Base-by-base conservation (phyloP, 805 yeast species). In the Saccharomycopsis lassenensis region DNA sequence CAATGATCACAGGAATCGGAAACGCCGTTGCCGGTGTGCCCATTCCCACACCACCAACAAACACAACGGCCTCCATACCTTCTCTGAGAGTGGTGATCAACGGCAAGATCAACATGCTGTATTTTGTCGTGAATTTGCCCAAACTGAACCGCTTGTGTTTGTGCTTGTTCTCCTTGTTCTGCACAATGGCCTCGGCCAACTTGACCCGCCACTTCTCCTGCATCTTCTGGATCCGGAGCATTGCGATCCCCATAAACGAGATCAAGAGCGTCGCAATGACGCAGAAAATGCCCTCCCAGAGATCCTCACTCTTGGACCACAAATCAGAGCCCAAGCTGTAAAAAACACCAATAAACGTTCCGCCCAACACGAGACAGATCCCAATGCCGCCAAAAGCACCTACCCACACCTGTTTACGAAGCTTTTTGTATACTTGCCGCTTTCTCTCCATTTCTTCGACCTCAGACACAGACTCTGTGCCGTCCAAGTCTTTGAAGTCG, bases 221-320 rank as follows among this genome's bases (percentile, higher is more conserved):
- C 94, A 87, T 83, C 66, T 87, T 86, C 67, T 87, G 86, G 58
- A 87, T 69, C 61, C 96, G 74, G 54, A 87, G 70, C 95, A 87
- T 83, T 40, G 95, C 94, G 52, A 89, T 70, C 57, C 97, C 96
- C 95, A 87, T 87, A 50, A 80, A 49, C 7, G 95, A 72, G 53
- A 87, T 87, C 74, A 87, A 73, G 30, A 81, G 62, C 0, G 94
- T 73, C 2, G 96, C 97, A 57, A 87, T 77, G 47, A 87, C 63
- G 59, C 91, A 83, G 56, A 87, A 85, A 40, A 84, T 67, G 64
- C 95, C 96, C 69, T 87, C 97, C 96, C 96, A 87, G 41, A 87
- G 58, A 57, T 89, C 96, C 57, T 87, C 97, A 14, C 94, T 75
- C 8, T 58, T 55, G 34, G 87, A 67, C 81, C 95, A 87, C 46